phyloP scores from a whole-genome alignment of 768 basidiomycete species.

The Phylloporus rhodoxanthus region DNA sequence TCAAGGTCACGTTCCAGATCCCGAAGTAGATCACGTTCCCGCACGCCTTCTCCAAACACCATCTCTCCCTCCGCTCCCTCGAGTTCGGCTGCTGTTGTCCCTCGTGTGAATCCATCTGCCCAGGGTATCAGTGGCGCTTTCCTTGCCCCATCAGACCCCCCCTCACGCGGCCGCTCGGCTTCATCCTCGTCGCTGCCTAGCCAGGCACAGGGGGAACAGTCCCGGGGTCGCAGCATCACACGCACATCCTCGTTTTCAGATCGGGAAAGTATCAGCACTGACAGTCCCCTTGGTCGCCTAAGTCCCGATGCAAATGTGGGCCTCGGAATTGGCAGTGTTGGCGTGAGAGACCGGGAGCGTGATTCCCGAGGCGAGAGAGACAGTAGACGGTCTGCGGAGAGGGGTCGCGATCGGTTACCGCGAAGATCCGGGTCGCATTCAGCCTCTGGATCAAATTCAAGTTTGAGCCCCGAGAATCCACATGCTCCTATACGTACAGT shows the following conservation, averaged over 20 bases:
- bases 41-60: slow-evolving; percentile 41
- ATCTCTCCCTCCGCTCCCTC: slow-evolving; percentile 11
- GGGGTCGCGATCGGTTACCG: slow-evolving; percentile 26
- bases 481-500: slow-evolving; percentile 1
- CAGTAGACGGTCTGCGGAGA: slow-evolving; percentile 22
- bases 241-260: slow-evolving; percentile 54
- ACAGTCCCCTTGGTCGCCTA: slow-evolving; percentile 34
- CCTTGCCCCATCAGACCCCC: slow-evolving; percentile 23
- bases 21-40: slow-evolving; percentile 36
- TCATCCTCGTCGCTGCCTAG: slow-evolving; percentile 32
- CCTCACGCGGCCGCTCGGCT: slow-evolving; percentile 25
- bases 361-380: slow-evolving; percentile 21
- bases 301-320: slow-evolving; percentile 35
- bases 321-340: slow-evolving; percentile 28
- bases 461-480: slow-evolving; percentile 29
- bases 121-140: slow-evolving; percentile 19
- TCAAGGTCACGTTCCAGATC: slow-evolving; percentile 31
- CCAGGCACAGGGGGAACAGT: slow-evolving; percentile 27
- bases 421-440: slow-evolving; percentile 25
- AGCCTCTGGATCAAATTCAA: slow-evolving; percentile 33
- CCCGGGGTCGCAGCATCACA: slow-evolving; percentile 50
- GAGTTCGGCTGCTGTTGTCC: slow-evolving; percentile 1
- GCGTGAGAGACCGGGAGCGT: slow-evolving; percentile 32
- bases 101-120: slow-evolving; percentile 9
- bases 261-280: slow-evolving; percentile 35